Evolutionary conservation across 2,329 filamentous ascomycete genomes (phyloP), one percentile per base, ranked within the genome.

Genomic region (Pseudophaeomoniella oleicola): DNA sequence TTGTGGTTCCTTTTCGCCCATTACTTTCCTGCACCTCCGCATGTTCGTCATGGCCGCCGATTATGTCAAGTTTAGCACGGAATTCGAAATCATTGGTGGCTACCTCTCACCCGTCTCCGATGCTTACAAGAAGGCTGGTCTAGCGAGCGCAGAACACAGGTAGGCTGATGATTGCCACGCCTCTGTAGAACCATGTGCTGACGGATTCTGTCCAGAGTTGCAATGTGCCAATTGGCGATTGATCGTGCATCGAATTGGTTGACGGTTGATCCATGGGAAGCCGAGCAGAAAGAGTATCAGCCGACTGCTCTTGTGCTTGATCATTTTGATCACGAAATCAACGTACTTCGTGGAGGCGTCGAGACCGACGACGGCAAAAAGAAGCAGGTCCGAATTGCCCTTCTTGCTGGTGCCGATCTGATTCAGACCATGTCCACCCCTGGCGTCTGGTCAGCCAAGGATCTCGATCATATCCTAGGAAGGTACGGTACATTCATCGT

Each of bases 261-360:
- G 41, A 85, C 85, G 75, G 82, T 90, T 32, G 85, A 93, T 54
- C 76, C 81, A 0, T 92, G 82, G 79, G 87, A 94, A 65, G 81
- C 84, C n/a, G 66, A 81, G 49, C 77, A 92, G 60, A 73, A 78
- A 50, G 71, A 81, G 46, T 96, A 94, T 54, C 78, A 85, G 43
- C 85, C 86, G 12, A 96, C 88, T 1, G 88, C 87, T 29, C 73
- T 81, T 48, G 87, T 94, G 30, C 67, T 94, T 34, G 85, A 93
- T 52, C 88, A 94, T 59, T 90, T 94, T 49, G 78, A 92, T 46
- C 64, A 88, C 52, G 85, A 94, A 56, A 83, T 94, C 54, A 94
- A 94, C 54, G 71, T 73, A 16, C 72, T 84, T 32, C 65, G 78
- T 18, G 78, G 80, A 29, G 87, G 87, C 4, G 73, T 90, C 18